These are phyloP conservation scores for Salix koriyanagi DNA, from an alignment of 345 rosid species.

Conservation along the genomic window DNA sequence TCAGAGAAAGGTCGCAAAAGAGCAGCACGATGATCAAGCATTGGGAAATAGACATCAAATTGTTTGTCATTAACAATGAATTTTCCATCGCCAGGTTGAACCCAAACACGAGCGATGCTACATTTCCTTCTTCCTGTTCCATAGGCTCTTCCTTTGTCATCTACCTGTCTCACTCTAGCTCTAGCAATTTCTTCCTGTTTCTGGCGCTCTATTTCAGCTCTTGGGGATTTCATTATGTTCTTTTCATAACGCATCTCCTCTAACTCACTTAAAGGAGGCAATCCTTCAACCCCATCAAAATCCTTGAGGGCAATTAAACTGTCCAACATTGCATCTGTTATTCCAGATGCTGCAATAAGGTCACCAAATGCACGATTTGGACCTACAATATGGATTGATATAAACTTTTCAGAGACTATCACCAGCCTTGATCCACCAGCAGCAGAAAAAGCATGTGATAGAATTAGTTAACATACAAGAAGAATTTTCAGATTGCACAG, in stretches of 20 bases:
- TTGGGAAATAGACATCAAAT: conserved; percentile 82
- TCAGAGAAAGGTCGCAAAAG: conserved; percentile 91
- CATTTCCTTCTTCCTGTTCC: conserved; percentile 97
- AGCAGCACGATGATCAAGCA: conserved; percentile 93
- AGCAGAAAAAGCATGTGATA: neutral
- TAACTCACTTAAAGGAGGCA: conserved; percentile 81
- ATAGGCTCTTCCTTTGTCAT: conserved; percentile 83
- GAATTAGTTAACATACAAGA: neutral
- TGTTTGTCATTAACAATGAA: conserved; percentile 72
- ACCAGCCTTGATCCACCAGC: neutral
- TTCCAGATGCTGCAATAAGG: conserved; percentile 84
- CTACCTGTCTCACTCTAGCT: conserved; percentile 81
- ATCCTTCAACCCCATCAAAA: conserved; percentile 73
- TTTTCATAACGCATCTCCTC: conserved; percentile 70
- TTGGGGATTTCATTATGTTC: conserved; percentile 57
- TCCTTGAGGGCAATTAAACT: conserved; percentile 84
- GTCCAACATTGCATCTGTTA: conserved; percentile 88
- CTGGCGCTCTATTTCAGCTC: conserved; percentile 79
- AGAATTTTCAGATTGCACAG: neutral
- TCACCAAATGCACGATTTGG: conserved; percentile 93
- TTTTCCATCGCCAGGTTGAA: conserved; percentile 81
- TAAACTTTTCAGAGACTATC: neutral
- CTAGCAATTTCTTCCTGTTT: conserved; percentile 88
- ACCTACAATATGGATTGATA: conserved; percentile 42
- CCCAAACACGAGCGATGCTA: conserved; percentile 91